These are phyloP conservation scores for Cryptosporidium viatorum DNA, from an alignment of 169 alveolate genomes.

Conservation along the genomic window DNA sequence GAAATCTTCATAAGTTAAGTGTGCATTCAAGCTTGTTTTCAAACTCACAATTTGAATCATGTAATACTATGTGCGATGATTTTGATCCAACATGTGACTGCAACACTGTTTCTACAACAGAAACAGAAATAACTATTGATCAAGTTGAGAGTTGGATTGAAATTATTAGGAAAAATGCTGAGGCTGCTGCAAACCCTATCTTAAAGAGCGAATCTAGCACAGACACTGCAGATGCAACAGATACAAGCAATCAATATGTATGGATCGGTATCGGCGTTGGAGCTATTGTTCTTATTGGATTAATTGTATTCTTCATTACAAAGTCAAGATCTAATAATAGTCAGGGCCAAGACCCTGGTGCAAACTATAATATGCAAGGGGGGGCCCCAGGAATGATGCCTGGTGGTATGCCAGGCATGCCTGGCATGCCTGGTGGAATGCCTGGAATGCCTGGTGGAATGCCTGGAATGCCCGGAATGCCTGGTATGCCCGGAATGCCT, in stretches of 20 bases:
- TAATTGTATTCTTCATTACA: slow-evolving; percentile 37
- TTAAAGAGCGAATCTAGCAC: not conserved
- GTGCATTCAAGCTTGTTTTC: slow-evolving; percentile 30
- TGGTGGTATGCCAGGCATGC: slow-evolving; percentile 61
- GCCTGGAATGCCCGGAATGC: slow-evolving; percentile 67
- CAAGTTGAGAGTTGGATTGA: slow-evolving; percentile 49
- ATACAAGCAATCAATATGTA: slow-evolving; percentile 16
- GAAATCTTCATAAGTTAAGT: slow-evolving; percentile 19
- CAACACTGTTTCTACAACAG: slow-evolving; percentile 12
- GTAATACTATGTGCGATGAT: slow-evolving; percentile 73
- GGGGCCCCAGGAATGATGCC: slow-evolving; percentile 74
- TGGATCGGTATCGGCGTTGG: slow-evolving; percentile 74
- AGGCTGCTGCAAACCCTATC: slow-evolving; percentile 54
- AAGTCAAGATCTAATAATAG: slow-evolving; percentile 23
- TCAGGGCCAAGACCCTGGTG: slow-evolving; percentile 5
- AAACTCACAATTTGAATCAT: slow-evolving; percentile 21
- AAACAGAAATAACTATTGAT: slow-evolving; percentile 51
- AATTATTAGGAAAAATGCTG: slow-evolving; percentile 28
- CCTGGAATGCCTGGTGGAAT: slow-evolving; percentile 62
- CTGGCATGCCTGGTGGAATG: slow-evolving; percentile 38
- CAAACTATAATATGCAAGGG: slow-evolving; percentile 54
- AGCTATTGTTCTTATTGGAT: slow-evolving; percentile 5
- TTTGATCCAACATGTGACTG: slow-evolving; percentile 68
- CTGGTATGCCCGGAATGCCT: slow-evolving; percentile 44
- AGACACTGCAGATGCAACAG: slow-evolving; percentile 5